Conservation (phyloP, 495 filamentous ascomycete species). For the Talaromyces ruber region DNA sequence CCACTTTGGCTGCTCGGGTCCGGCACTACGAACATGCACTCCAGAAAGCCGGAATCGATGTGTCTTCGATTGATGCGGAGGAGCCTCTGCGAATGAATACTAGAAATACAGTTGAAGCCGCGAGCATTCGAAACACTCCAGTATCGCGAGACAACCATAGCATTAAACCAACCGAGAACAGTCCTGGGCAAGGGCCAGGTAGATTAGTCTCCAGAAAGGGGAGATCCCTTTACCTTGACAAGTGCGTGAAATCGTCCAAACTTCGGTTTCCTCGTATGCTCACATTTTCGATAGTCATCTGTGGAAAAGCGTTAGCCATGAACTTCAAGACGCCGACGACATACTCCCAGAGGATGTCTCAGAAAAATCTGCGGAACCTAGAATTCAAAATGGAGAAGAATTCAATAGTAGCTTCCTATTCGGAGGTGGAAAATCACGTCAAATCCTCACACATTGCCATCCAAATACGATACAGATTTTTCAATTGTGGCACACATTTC, state of each 20-base stretch:
- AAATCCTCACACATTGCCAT: constrained; percentile 38
- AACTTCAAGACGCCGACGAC: constrained; percentile 42
- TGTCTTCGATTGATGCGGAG: constrained; percentile 14
- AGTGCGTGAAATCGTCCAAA: constrained; percentile 13
- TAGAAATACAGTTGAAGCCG: not conserved
- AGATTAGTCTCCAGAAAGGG: constrained; percentile 28
- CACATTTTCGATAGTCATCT: constrained; percentile 21
- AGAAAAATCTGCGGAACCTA: constrained; percentile 5
- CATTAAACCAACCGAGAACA: constrained; percentile 1
- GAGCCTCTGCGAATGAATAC: not conserved
- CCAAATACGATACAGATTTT: constrained; percentile 61
- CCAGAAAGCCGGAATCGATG: constrained; percentile 40
- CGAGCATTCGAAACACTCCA: not conserved
- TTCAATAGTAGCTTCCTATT: constrained; percentile 16
- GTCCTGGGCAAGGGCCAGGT: constrained; percentile 11
- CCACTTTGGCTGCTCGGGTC: constrained; percentile 43
- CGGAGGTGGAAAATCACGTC: constrained; percentile 3
- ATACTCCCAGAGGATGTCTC: constrained; percentile 19
- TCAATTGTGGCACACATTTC: constrained; percentile 59
- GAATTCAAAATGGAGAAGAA: constrained; percentile 12
- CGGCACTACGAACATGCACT: constrained; percentile 46
- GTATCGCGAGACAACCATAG: not conserved
- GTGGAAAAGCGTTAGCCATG: constrained; percentile 44
- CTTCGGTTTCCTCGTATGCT: not conserved
- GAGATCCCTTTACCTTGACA: constrained; percentile 41